These are phyloP conservation scores for Rugonectria rugulosa DNA, from an alignment of 2,329 filamentous ascomycete species.

Conservation along the genomic window DNA sequence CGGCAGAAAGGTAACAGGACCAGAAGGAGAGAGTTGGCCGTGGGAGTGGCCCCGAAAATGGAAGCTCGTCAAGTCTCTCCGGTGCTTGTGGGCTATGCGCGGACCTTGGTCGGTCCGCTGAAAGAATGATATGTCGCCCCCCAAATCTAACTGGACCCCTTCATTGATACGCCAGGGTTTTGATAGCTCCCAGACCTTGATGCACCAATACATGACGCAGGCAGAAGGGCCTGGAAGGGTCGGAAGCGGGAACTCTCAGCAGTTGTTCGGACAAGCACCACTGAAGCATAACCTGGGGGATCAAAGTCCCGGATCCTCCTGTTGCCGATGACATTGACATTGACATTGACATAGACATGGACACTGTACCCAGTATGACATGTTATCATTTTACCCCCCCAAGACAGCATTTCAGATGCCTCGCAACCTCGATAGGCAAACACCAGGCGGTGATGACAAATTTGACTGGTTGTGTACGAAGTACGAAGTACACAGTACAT, in stretches of 20 bases:
- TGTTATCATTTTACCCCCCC: background rate
- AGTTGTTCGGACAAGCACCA: background rate
- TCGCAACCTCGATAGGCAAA: background rate
- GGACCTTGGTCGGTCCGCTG: conserved; percentile 7
- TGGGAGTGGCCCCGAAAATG: conserved; percentile 11
- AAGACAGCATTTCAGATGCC: background rate
- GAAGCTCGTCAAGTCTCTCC: conserved; percentile 19
- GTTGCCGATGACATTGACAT: conserved; percentile 5
- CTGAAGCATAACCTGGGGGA: conserved; percentile 3
- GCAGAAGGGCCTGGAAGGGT: conserved; percentile 15
- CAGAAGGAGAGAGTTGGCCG: background rate
- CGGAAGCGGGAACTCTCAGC: conserved; percentile 10
- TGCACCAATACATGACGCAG: conserved; percentile 10
- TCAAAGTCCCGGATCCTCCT: background rate
- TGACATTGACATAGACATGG: no score
- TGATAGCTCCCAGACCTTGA: conserved; percentile 2
- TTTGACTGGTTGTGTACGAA: background rate
- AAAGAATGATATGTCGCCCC: conserved; percentile 8
- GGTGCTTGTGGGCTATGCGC: conserved; percentile 1
- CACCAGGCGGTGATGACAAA: conserved; percentile 3
- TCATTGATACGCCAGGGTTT: background rate
- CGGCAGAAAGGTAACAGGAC: conserved; percentile 16
- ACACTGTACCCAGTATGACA: background rate
- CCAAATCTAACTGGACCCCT: conserved; percentile 13
- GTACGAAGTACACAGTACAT: no score